phyloP scores from a whole-genome alignment of 495 filamentous ascomycete genomes.

The Gamarada debralockiae region DNA sequence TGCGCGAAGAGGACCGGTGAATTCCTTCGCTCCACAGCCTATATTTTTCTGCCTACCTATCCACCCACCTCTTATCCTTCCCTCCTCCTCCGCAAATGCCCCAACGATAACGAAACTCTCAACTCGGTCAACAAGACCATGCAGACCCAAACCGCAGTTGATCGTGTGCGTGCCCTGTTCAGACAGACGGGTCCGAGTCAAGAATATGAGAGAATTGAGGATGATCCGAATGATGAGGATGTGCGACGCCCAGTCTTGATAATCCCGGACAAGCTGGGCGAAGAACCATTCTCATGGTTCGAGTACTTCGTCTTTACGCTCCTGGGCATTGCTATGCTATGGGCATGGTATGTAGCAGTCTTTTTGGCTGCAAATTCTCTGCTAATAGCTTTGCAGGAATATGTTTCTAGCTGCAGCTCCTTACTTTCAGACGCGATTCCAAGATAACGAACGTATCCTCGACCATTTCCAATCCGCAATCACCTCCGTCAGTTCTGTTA shows the following conservation, averaged over 20 bases:
- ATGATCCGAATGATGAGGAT: conserved; percentile 30
- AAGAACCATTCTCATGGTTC: conserved; percentile 62
- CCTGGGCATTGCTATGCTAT: conserved; percentile 91
- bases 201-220: conserved; percentile 57
- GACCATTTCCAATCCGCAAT: conserved; percentile 84
- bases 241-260: conserved; percentile 21
- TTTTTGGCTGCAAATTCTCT: neutral
- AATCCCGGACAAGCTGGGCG: conserved; percentile 31
- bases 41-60: neutral
- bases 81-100: conserved; percentile 8
- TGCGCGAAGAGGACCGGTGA: no score
- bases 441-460: conserved; percentile 62
- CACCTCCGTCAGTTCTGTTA: conserved; percentile 77
- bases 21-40: no score
- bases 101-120: conserved; percentile 4
- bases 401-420: conserved; percentile 96
- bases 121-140: conserved; percentile 1
- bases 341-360: conserved; percentile 75
- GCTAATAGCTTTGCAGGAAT: conserved; percentile 60
- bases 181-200: conserved; percentile 33
- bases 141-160: conserved; percentile 30
- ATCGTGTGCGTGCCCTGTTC: conserved; percentile 45
- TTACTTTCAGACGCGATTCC: conserved; percentile 86
- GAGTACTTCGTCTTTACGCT: conserved; percentile 83
- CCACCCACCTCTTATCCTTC: neutral